Evolutionary conservation across 1,284 basidiomycete genomes (phyloP).

Genomic region (Cutaneotrichosporon curvatum): DNA sequence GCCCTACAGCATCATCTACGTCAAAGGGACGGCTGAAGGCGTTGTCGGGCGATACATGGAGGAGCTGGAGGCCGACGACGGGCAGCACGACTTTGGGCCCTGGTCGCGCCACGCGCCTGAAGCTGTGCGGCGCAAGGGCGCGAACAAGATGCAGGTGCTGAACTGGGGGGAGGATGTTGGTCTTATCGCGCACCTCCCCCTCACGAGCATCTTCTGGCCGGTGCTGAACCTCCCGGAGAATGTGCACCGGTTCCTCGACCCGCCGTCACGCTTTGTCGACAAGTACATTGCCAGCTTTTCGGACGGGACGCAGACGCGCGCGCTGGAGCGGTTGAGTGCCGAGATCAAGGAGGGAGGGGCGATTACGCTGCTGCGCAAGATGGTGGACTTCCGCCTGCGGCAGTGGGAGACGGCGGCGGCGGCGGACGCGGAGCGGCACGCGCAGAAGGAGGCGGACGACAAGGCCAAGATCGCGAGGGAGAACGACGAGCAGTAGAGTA

Average conservation of each 20-base stretch:
- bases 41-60: slow-evolving; percentile 43
- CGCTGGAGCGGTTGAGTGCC: slow-evolving; percentile 4
- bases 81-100: slow-evolving; percentile 33
- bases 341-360: slow-evolving; percentile 24
- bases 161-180: slow-evolving; percentile 37
- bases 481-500: too few relatives aligned
- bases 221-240: slow-evolving; percentile 21
- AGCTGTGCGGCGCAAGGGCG: slow-evolving; percentile 12
- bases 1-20: slow-evolving; percentile 37
- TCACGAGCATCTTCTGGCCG: slow-evolving; percentile 31
- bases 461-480: slow-evolving; percentile 5
- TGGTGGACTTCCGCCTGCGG: slow-evolving; percentile 4
- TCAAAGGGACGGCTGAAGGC: slow-evolving; percentile 36
- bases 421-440: slow-evolving; percentile 10
- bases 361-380: slow-evolving; percentile 21
- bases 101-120: slow-evolving; percentile 21
- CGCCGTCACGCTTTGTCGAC: slow-evolving; percentile 23
- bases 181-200: slow-evolving; percentile 31
- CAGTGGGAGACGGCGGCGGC: slow-evolving; percentile 2
- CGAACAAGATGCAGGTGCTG: slow-evolving; percentile 21
- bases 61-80: slow-evolving; percentile 40
- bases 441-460: slow-evolving; percentile 18
- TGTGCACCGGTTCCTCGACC: slow-evolving; percentile 20
- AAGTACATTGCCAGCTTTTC: slow-evolving; percentile 24
- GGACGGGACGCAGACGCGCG: slow-evolving; percentile 28